phyloP scores from a whole-genome alignment of 495 filamentous ascomycete species.

The Penicillium manginii region DNA sequence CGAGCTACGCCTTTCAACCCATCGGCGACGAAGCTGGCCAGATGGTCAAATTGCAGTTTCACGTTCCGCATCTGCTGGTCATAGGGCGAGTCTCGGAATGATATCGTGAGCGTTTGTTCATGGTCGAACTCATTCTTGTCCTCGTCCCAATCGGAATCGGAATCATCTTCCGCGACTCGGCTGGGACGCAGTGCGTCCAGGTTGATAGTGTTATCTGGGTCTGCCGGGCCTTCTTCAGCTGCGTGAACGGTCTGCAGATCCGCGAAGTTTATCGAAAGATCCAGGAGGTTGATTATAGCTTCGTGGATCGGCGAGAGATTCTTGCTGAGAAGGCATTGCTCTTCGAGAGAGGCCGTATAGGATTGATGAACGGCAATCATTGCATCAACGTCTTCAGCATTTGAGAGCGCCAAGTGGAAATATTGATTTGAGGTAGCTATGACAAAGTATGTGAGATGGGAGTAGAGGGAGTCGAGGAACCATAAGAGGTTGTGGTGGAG shows the following conservation, averaged over 20 bases:
- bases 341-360: conserved; percentile 63
- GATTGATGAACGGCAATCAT: conserved; percentile 73
- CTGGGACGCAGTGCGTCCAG: conserved; percentile 3
- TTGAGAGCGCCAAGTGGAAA: conserved; percentile 56
- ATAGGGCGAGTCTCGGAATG: conserved; percentile 34
- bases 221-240: conserved; percentile 13
- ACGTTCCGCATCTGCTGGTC: conserved; percentile 38
- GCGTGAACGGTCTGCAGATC: conserved; percentile 44
- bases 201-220: conserved; percentile 8
- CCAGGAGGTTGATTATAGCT: conserved; percentile 66
- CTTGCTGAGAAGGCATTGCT: conserved; percentile 66
- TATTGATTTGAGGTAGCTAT: conserved; percentile 58
- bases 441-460: conserved; percentile 75
- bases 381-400: conserved; percentile 74
- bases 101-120: conserved; percentile 32
- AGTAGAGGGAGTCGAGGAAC: conserved; percentile 74
- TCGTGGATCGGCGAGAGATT: conserved; percentile 67
- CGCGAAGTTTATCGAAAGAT: conserved; percentile 56
- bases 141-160: conserved; percentile 29
- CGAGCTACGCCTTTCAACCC: conserved; percentile 51
- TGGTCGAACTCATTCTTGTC: conserved; percentile 26
- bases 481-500: conserved; percentile 77
- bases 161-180: conserved; percentile 11
- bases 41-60: conserved; percentile 39
- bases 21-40: conserved; percentile 47